phyloP scores from a whole-genome alignment of 148 eudicot genomes.

The Amaranthus hypochondriacus region DNA sequence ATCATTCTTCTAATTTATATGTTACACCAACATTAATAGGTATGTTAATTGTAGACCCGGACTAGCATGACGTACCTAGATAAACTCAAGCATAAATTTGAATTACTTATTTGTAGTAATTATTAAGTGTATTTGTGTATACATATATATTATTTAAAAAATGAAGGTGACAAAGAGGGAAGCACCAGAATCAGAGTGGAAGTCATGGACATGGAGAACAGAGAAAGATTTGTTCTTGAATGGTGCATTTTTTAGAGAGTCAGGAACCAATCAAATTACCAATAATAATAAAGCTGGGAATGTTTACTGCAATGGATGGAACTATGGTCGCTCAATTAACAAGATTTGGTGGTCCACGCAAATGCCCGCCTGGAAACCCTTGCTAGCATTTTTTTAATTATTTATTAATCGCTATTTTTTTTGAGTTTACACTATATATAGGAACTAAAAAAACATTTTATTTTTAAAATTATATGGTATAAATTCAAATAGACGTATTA shows the following conservation, averaged over 20 bases:
- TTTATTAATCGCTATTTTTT: neutral
- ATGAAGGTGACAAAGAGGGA: slow-evolving; percentile 55
- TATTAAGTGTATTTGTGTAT: too few species aligned
- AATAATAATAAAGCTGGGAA: neutral
- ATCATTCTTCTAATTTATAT: too few species aligned
- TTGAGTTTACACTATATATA: too few species aligned
- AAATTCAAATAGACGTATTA: too few species aligned
- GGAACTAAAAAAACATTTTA: too few species aligned
- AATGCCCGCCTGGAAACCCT: slow-evolving; percentile 26
- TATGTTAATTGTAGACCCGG: neutral
- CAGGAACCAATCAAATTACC: slow-evolving; percentile 21
- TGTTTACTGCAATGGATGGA: slow-evolving; percentile 31
- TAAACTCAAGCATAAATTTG: too few species aligned
- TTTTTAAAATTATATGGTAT: too few species aligned
- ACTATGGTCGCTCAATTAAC: slow-evolving; percentile 24
- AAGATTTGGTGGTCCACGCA: slow-evolving; percentile 34
- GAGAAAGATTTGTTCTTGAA: slow-evolving; percentile 38
- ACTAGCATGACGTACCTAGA: too few species aligned
- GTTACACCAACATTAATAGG: too few species aligned
- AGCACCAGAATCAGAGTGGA: slow-evolving; percentile 41
- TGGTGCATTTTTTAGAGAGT: slow-evolving; percentile 45
- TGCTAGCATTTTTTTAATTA: slow-evolving; percentile 27
- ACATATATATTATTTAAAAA: neutral
- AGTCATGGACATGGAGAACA: slow-evolving; percentile 55
- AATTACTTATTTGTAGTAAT: too few species aligned